phyloP scores from a whole-genome alignment of 306 rosid genomes.

The Quercus parvula region DNA sequence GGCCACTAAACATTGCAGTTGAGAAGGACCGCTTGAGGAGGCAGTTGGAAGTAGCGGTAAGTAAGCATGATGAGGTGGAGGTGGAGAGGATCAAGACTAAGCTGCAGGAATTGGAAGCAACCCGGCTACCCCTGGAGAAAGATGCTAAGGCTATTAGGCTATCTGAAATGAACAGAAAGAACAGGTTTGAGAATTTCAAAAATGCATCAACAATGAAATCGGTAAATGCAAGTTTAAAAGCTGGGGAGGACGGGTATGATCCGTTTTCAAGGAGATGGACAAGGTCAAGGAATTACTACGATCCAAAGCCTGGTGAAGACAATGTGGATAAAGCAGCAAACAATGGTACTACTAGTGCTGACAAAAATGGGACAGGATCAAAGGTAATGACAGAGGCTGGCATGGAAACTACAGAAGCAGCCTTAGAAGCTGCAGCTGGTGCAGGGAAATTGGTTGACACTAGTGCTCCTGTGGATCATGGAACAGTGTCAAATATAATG shows the following conservation, averaged over 20 bases:
- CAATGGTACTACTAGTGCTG: constrained; percentile 20
- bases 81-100: constrained; percentile 63
- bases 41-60: constrained; percentile 63
- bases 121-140: constrained; percentile 41
- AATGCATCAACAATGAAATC: constrained; percentile 80
- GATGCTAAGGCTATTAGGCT: constrained; percentile 83
- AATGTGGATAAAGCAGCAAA: constrained; percentile 36
- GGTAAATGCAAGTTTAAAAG: constrained; percentile 47
- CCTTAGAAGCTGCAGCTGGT: constrained; percentile 84
- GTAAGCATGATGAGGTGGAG: constrained; percentile 57
- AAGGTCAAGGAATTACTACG: constrained; percentile 85
- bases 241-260: constrained; percentile 96
- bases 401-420: constrained; percentile 79
- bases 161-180: constrained; percentile 93
- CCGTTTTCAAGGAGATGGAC: constrained; percentile 99
- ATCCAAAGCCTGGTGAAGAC: constrained; percentile 49
- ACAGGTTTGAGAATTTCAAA: constrained; percentile 92
- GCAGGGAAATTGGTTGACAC: constrained; percentile 96
- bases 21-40: constrained; percentile 88
- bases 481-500: constrained; percentile 61
- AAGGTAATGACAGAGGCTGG: constrained; percentile 39
- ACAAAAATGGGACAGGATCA: constrained; percentile 26
- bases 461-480: constrained; percentile 82
- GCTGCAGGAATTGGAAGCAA: constrained; percentile 70
- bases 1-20: constrained; percentile 84